Evolutionary conservation across 805 yeast species (phyloP).

Genomic region (Lipomyces sp.): DNA sequence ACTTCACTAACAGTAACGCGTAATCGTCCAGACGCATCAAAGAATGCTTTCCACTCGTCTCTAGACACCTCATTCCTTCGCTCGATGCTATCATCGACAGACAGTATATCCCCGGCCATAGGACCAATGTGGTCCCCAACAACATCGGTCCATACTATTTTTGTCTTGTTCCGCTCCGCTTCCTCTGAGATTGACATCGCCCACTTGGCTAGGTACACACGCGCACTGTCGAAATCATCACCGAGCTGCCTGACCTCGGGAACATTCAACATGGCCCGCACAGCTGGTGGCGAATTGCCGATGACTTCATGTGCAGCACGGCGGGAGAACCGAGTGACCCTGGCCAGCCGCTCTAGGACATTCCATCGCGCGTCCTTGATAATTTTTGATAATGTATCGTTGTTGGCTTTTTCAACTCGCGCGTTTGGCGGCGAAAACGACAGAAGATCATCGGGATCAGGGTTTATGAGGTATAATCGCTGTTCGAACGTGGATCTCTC

Average conservation of each 20-base stretch:
- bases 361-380: slow-evolving; percentile 82
- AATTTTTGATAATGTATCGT: slow-evolving; percentile 55
- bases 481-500: slow-evolving; percentile 74
- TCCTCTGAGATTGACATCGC: slow-evolving; percentile 92
- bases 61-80: slow-evolving; percentile 68
- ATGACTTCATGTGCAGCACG: slow-evolving; percentile 66
- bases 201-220: slow-evolving; percentile 94
- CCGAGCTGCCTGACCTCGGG: slow-evolving; percentile 83
- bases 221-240: slow-evolving; percentile 91
- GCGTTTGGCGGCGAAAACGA: slow-evolving; percentile 59
- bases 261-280: slow-evolving; percentile 64
- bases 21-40: slow-evolving; percentile 76
- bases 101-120: slow-evolving; percentile 48
- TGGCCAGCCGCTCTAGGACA: slow-evolving; percentile 80
- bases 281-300: slow-evolving; percentile 59
- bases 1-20: slow-evolving; percentile 76
- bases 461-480: slow-evolving; percentile 76
- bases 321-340: slow-evolving; percentile 67
- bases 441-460: slow-evolving; percentile 66
- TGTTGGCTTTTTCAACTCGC: slow-evolving; percentile 39
- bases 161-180: slow-evolving; percentile 62
- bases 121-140: slow-evolving; percentile 42
- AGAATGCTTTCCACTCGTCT: slow-evolving; percentile 83
- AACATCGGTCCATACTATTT: slow-evolving; percentile 47
- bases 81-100: slow-evolving; percentile 61